Evolutionary conservation across 2,329 filamentous ascomycete genomes (phyloP), one percentile per base, ranked within the genome.

Genomic region (Colletotrichum sp.): DNA sequence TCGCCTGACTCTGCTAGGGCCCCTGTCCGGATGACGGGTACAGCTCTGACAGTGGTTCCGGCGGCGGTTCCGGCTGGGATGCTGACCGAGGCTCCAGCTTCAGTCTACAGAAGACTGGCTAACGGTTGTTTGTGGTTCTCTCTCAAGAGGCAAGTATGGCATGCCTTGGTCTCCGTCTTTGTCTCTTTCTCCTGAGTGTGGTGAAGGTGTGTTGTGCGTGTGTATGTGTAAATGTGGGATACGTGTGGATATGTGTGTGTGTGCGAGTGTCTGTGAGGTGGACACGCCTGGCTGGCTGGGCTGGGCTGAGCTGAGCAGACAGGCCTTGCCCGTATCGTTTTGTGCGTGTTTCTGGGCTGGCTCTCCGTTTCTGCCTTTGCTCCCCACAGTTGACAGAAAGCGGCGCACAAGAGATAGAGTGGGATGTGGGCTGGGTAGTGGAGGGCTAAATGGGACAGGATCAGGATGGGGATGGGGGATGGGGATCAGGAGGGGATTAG

Each of bases 401-500:
- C 73, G 58, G 48, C 63, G 73, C 73, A 73, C 63, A 64, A 73
- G 63, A 75, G 73, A 73, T 73, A 64, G 69, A 75, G 73, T 75
- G 64, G 69, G 69, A 75, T 68, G 73, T 75, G 73, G 73, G 64
- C 63, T 75, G 58, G 62, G 69, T 56, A 63, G 73, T 75, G 73
- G 73, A 73, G 73, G 73, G 64, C 73, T 52, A 73, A 75, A 73
- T 61, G 69, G 64, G 69, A 75, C 69, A 75, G 69, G 48, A 75
- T 64, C 34, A 58, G 64, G 43, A 75, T 69, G 69, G 58, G 73
- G 64, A 73, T 55, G 26, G 59, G n/a, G 48, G 30, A 56, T 62
- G 38, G 68, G 59, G 55, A 52, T 62, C 56, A 30, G 56, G 67
- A 56, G 26, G 36, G 63, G 63, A 28, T n/a, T 30, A 34, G 63